Percentiles rank a stretch among this genome's conserved stretches.
Evolutionary conservation across 169 alveolate genomes (phyloP).

Genomic region (Cryptosporidium viatorum): DNA sequence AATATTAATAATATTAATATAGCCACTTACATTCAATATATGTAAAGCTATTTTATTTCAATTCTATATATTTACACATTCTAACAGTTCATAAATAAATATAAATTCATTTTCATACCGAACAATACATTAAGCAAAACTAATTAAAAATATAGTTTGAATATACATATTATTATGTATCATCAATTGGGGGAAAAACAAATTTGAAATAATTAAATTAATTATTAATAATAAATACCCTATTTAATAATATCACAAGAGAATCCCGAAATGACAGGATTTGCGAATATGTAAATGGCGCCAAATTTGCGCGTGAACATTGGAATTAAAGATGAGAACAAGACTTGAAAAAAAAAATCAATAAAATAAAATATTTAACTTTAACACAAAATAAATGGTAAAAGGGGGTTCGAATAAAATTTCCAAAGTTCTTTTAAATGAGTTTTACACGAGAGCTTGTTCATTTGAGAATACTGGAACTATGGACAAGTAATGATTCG

Average conservation of each 20-base stretch:
- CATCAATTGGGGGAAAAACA: too few relatives aligned
- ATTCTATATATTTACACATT: too few relatives aligned
- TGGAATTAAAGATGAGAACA: slow-evolving; percentile 1
- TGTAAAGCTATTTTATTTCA: too few relatives aligned
- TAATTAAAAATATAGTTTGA: too few relatives aligned
- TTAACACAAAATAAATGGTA: slow-evolving; percentile 5
- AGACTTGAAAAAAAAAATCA: not conserved
- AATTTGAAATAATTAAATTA: not conserved
- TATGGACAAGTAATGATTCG: slow-evolving; percentile 64
- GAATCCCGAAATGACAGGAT: slow-evolving; percentile 23
- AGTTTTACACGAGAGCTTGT: slow-evolving; percentile 49
- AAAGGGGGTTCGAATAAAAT: not conserved
- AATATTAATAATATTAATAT: too few relatives aligned
- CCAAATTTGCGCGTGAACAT: not conserved
- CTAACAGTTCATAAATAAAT: too few relatives aligned
- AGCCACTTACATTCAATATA: too few relatives aligned
- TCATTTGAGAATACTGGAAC: slow-evolving; percentile 21
- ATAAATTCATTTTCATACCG: not conserved
- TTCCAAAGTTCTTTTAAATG: slow-evolving; percentile 11
- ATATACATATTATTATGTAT: too few relatives aligned
- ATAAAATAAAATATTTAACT: not conserved
- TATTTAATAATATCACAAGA: not conserved
- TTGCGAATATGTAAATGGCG: not conserved
- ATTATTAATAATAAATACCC: not conserved
- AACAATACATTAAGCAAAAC: not conserved